Evolutionary conservation across 2,329 filamentous ascomycete species (phyloP).

Genomic region (Alternaria burnsii): DNA sequence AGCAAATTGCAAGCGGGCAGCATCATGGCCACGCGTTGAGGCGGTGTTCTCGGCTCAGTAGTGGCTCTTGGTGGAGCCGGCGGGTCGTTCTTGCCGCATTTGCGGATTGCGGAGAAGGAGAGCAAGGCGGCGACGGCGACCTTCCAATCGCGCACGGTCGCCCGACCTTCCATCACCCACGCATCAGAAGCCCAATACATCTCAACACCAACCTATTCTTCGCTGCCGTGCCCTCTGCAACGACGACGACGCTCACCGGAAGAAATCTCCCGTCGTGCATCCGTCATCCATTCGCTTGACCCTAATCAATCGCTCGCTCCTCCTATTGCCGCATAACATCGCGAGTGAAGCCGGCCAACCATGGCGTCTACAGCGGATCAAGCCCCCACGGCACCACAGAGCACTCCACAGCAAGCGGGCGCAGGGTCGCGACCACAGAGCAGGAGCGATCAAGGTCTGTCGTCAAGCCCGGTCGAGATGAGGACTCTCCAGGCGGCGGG

Average conservation of each 20-base stretch:
- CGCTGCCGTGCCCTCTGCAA: slow-evolving; percentile 4
- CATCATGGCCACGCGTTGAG: slow-evolving; percentile 3
- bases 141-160: slow-evolving; percentile 32
- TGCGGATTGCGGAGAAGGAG: slow-evolving; percentile 33
- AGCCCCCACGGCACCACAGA: slow-evolving; percentile 36
- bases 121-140: slow-evolving; percentile 30
- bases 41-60: slow-evolving; percentile 15
- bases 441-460: slow-evolving; percentile 27
- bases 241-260: slow-evolving; percentile 8
- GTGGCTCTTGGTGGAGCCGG: slow-evolving; percentile 21
- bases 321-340: slow-evolving; percentile 27
- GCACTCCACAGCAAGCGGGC: slow-evolving; percentile 30
- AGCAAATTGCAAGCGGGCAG: not conserved
- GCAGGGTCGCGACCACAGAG: slow-evolving; percentile 35
- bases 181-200: slow-evolving; percentile 7
- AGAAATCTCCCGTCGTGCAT: not conserved
- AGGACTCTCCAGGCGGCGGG: slow-evolving; percentile 37
- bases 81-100: slow-evolving; percentile 37
- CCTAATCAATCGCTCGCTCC: slow-evolving; percentile 19
- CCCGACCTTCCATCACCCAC: slow-evolving; percentile 20
- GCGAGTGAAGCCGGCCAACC: slow-evolving; percentile 31
- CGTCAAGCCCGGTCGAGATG: slow-evolving; percentile 48
- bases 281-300: slow-evolving; percentile 26
- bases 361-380: slow-evolving; percentile 45
- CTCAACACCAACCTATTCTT: slow-evolving; percentile 16